Conservation (phyloP, 176 grass and related monocot species). For the Saccharum spontaneum region DNA sequence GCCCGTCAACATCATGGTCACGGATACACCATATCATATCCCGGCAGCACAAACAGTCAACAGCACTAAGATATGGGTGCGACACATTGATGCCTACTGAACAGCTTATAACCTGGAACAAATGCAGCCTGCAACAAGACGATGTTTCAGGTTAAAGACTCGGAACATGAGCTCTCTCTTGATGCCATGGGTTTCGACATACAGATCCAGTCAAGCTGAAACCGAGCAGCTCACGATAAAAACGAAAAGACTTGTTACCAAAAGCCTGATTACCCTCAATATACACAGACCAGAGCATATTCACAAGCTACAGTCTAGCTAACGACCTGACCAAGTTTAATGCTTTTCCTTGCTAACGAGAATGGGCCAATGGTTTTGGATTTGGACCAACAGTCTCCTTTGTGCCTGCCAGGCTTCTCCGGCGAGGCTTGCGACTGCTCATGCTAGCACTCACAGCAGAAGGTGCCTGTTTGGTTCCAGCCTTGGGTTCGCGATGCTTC, state of each 20-base stretch:
- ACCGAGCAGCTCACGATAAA: not conserved
- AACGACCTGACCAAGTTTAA: not conserved
- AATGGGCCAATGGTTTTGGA: slow-evolving; percentile 7
- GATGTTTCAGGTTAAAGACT: not conserved
- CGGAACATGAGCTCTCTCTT: slow-evolving; percentile 7
- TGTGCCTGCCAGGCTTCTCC: slow-evolving; percentile 41
- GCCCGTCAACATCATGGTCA: not conserved
- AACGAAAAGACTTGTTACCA: not conserved
- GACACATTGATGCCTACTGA: not conserved
- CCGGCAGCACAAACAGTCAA: not conserved
- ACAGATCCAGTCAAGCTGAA: not conserved
- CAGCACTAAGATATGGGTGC: not conserved
- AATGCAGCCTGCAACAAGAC: not conserved
- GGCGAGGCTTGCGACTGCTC: slow-evolving; percentile 29
- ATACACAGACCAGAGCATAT: slow-evolving; percentile 42
- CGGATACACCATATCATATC: not conserved
- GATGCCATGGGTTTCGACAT: slow-evolving; percentile 33
- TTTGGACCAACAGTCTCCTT: slow-evolving; percentile 31
- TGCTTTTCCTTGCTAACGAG: not conserved
- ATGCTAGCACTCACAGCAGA: not conserved
- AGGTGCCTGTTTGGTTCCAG: slow-evolving; percentile 8
- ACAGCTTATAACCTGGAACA: not conserved
- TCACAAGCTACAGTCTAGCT: slow-evolving; percentile 46
- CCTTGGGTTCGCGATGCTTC: slow-evolving; percentile 36
- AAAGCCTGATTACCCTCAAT: slow-evolving; percentile 33